Base-by-base conservation (phyloP, 2,329 filamentous ascomycete genomes). In the Monosporascus sp. region DNA sequence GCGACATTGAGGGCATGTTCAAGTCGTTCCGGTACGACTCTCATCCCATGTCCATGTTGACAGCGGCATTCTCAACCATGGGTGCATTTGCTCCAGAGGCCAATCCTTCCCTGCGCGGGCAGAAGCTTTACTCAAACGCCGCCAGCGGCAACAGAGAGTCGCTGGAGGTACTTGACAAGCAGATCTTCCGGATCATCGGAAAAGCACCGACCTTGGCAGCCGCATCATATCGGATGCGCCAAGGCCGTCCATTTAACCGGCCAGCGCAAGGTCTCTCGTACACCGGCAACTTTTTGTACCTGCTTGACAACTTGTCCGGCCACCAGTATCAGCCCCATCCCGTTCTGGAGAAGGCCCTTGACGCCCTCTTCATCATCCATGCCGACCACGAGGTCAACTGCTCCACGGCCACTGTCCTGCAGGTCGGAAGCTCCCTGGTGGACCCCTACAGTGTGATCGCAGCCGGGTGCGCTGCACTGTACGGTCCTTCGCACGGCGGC, bases 351-450 rank as follows among this genome's bases (percentile, higher is more conserved):
- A 74, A 72, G 57, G 74, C 74, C n/a, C 67, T 83, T 17, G 77
- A 82, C 51, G 72, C 73, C 6, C 71, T 84, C 3, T 80, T 80
- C 60, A 77, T 82, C 51, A 72, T 84, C 24, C 78, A 81, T 57
- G 76, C 78, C 2, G 81, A 84, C 58, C 80, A 84, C 61, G 81
- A 82, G 55, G 78, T 84, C 64, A 81, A 82, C 58, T 76, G 78
- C 60, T 79, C 78, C 2, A 82, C 79, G 0, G 79, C 80, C 1
- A 78, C 80, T 1, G 74, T 81, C 35, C 67, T 84, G 17, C 78
- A 82, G 53, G 78, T 82, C 20, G 79, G 80, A 7, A 80, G 76
- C 52, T 78, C 78, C 0, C 65, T 84, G 11, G 76, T 82, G 0
- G 81, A 84, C 59, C 79, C 80, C 0, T 82, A 72, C 55, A 80